phyloP scores from a whole-genome alignment of 2,329 filamentous ascomycete species.

The Cadophora gregata region DNA sequence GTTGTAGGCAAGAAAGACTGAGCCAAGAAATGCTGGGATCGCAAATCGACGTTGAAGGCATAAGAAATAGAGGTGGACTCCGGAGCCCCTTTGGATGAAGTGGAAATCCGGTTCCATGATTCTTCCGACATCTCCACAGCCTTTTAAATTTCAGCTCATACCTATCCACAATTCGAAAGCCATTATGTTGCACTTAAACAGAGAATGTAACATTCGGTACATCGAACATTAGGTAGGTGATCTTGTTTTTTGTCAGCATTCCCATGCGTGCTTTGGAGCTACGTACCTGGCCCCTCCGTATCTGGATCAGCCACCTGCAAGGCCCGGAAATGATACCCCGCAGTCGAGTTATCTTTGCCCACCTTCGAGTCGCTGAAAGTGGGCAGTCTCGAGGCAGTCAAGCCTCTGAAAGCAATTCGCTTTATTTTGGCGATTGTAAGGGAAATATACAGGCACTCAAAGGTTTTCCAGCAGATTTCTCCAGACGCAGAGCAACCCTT shows the following conservation, averaged over 20 bases:
- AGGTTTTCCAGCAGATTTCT: background rate
- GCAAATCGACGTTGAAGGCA: background rate
- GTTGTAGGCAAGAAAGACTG: background rate
- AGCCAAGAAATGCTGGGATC: background rate
- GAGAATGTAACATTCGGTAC: no score
- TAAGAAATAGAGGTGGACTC: background rate
- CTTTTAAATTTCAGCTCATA: no score
- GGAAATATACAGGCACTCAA: background rate
- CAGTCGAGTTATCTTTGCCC: background rate
- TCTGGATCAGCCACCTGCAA: conserved; percentile 6
- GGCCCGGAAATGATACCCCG: conserved; percentile 9
- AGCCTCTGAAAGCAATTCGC: background rate
- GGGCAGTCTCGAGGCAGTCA: background rate
- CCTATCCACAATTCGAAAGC: no score
- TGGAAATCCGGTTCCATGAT: no score
- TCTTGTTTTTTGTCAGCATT: background rate
- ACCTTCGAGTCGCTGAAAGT: background rate
- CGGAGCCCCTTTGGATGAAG: no score
- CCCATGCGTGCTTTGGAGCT: conserved; percentile 6
- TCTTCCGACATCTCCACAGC: no score
- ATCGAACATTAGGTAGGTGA: no score
- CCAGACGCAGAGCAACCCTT: no score
- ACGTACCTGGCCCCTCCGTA: no score
- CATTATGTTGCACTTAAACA: no score
- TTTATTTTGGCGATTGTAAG: background rate